A percentile compares a stretch with the other conserved stretches of the same genome.
phyloP scores from a whole-genome alignment of 2,329 filamentous ascomycete species.

The Hypocrella siamensis region DNA sequence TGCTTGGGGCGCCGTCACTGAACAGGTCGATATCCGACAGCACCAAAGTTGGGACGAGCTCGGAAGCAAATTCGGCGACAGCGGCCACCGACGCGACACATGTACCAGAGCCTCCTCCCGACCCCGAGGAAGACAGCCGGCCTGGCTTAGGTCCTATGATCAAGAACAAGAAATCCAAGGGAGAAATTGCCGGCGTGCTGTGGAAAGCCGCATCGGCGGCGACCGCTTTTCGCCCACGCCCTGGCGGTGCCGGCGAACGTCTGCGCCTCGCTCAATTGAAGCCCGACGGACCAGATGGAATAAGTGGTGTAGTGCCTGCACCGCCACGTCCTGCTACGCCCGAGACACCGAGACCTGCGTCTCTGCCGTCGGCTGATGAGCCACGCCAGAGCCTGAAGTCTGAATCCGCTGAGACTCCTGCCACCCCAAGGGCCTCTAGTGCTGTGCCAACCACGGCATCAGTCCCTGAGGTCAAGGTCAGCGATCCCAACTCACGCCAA shows the following conservation, averaged over 20 bases:
- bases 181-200: slow-evolving; percentile 60
- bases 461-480: slow-evolving; percentile 44
- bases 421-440: background rate
- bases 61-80: too few relatives aligned
- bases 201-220: slow-evolving; percentile 54
- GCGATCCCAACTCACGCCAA: slow-evolving; percentile 27
- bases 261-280: slow-evolving; percentile 47
- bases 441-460: background rate
- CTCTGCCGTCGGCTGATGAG: background rate
- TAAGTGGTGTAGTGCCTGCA: slow-evolving; percentile 74
- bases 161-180: slow-evolving; percentile 57
- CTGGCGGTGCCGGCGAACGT: slow-evolving; percentile 72
- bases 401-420: background rate
- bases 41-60: too few relatives aligned
- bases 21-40: too few relatives aligned
- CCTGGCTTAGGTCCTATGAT: slow-evolving; percentile 86
- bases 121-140: slow-evolving; percentile 26
- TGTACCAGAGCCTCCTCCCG: slow-evolving; percentile 9
- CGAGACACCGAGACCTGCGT: slow-evolving; percentile 13
- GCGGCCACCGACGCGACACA: slow-evolving; percentile 3
- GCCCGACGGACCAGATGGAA: slow-evolving; percentile 65
- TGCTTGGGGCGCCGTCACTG: too few relatives aligned
- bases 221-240: slow-evolving; percentile 63
- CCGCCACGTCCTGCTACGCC: slow-evolving; percentile 35
- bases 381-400: background rate